These are phyloP conservation scores for Vigna mungo DNA, from an alignment of 306 rosid genomes.

Conservation along the genomic window DNA sequence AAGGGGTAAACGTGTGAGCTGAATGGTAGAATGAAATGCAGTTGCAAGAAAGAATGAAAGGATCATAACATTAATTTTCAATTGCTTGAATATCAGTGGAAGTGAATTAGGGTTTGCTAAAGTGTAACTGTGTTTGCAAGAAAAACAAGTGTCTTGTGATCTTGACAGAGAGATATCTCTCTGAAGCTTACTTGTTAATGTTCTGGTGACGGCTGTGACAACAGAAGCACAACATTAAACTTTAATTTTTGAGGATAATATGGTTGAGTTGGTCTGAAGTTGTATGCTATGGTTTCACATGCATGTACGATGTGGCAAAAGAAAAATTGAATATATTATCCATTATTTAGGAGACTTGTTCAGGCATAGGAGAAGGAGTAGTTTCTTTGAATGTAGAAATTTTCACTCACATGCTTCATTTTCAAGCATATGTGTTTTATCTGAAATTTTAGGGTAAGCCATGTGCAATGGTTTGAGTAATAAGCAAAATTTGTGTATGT, in stretches of 20 bases:
- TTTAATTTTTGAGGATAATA: slow-evolving; percentile 19
- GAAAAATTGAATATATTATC: slow-evolving; percentile 29
- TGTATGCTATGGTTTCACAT: slow-evolving; percentile 41
- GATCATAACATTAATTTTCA: slow-evolving; percentile 1
- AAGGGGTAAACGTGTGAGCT: slow-evolving; percentile 39
- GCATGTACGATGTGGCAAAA: slow-evolving; percentile 41
- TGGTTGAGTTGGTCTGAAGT: slow-evolving; percentile 44
- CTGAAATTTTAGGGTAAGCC: slow-evolving; percentile 46
- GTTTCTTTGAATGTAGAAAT: slow-evolving; percentile 48
- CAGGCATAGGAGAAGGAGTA: slow-evolving; percentile 43
- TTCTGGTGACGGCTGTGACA: slow-evolving; percentile 36
- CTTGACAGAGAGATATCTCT: not conserved
- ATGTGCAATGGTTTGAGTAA: slow-evolving; percentile 58
- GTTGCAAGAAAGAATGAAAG: slow-evolving; percentile 47
- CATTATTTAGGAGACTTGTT: slow-evolving; percentile 35
- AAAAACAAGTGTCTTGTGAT: slow-evolving; percentile 27
- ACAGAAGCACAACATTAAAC: slow-evolving; percentile 20
- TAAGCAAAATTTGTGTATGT: slow-evolving; percentile 43
- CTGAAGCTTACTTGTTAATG: slow-evolving; percentile 23
- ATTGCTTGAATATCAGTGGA: slow-evolving; percentile 4
- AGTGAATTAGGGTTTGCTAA: not conserved
- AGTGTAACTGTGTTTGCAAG: slow-evolving; percentile 12
- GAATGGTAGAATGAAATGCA: slow-evolving; percentile 48
- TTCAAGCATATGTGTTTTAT: slow-evolving; percentile 35
- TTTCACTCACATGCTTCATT: slow-evolving; percentile 47